Evolutionary conservation across 768 basidiomycete genomes (phyloP).

Genomic region (Daedaleopsis sinensis): DNA sequence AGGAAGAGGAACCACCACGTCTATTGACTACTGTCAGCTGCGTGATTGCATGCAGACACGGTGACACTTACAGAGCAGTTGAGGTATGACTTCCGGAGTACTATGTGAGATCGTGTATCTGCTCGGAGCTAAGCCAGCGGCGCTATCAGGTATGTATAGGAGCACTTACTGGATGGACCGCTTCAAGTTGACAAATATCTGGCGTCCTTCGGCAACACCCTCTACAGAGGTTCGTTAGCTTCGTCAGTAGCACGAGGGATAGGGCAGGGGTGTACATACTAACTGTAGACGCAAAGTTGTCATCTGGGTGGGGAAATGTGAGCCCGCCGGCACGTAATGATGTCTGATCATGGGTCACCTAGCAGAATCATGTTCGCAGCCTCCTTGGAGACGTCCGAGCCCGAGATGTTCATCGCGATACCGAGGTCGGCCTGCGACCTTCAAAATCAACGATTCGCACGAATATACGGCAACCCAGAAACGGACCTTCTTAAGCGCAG

Average conservation of each 20-base stretch:
- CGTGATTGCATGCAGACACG: background rate
- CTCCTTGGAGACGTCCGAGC: slow-evolving; percentile 75
- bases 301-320: slow-evolving; percentile 42
- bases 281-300: slow-evolving; percentile 74
- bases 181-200: slow-evolving; percentile 72
- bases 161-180: slow-evolving; percentile 62
- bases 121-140: background rate
- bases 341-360: slow-evolving; percentile 38
- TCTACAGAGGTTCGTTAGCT: slow-evolving; percentile 36
- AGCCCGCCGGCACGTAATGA: background rate
- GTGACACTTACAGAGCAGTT: slow-evolving; percentile 57
- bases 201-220: slow-evolving; percentile 69
- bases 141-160: background rate
- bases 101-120: slow-evolving; percentile 69
- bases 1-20: slow-evolving; percentile 70
- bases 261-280: slow-evolving; percentile 50
- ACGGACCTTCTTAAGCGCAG: slow-evolving; percentile 59
- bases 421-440: slow-evolving; percentile 58
- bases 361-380: slow-evolving; percentile 76
- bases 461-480: no score
- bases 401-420: slow-evolving; percentile 77
- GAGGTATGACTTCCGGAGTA: slow-evolving; percentile 71
- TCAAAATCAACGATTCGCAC: background rate
- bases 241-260: background rate
- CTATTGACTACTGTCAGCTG: slow-evolving; percentile 33